phyloP scores from a whole-genome alignment of 75 land plant species.

The Cunninghamia lanceolata region DNA sequence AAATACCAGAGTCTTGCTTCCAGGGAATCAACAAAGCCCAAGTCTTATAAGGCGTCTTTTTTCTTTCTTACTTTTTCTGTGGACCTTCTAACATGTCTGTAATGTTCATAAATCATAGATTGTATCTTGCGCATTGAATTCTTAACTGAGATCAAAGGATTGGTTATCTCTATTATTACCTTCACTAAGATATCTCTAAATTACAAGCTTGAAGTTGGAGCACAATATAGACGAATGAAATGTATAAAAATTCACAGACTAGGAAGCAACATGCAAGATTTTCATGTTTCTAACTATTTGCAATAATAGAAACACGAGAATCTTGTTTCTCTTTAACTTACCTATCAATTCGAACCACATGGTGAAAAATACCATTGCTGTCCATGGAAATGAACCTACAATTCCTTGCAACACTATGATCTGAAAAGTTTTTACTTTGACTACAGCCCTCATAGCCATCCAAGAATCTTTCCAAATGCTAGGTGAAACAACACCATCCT shows the following conservation, averaged over 20 bases:
- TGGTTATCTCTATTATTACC: background rate
- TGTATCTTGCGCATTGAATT: background rate
- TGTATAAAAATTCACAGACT: background rate
- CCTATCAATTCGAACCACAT: slow-evolving; percentile 99
- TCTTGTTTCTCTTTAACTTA: slow-evolving; percentile 13
- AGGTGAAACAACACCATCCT: slow-evolving; percentile 21
- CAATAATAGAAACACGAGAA: background rate
- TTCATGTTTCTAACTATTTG: background rate
- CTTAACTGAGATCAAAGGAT: background rate
- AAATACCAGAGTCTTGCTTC: background rate
- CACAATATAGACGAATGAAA: background rate
- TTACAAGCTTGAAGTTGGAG: background rate
- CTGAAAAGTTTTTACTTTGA: slow-evolving; percentile 83
- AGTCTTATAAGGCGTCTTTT: background rate
- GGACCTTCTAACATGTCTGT: background rate
- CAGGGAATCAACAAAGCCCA: background rate
- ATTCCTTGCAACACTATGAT: slow-evolving; percentile 94
- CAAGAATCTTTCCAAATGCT: slow-evolving; percentile 75
- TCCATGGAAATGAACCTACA: slow-evolving; percentile 99
- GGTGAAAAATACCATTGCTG: slow-evolving; percentile 98
- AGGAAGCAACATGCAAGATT: background rate
- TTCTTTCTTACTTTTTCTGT: background rate
- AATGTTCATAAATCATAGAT: background rate
- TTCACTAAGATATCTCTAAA: background rate
- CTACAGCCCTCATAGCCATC: slow-evolving; percentile 73